Base-by-base conservation (phyloP, 2,329 filamentous ascomycete species). In the Xylariales sp. region DNA sequence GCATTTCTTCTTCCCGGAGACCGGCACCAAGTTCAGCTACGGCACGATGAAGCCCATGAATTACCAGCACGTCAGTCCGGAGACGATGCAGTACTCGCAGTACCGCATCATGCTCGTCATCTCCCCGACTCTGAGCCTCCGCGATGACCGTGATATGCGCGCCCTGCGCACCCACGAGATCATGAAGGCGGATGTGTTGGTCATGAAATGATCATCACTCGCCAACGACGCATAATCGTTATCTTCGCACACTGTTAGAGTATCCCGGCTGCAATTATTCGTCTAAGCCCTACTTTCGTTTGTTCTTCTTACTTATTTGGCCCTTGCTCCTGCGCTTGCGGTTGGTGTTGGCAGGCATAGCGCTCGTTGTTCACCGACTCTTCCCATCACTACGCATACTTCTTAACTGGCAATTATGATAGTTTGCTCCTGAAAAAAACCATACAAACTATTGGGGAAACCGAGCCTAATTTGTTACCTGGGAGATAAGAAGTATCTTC, bases 1-100 rank as follows among this genome's bases (percentile, higher is more conserved):
- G 2, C 51, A 57, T 33, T 59, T 49, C 46, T 45, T 43, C 20
- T 60, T 60, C 44, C 51, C 56, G 15, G 50, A 54, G 7, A 53
- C 49, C 15, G 57, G 48, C 6, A 35, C 15, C 34, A 53, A 51
- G 40, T 58, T 50, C 39, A 35, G 44, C 3, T 38, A 40, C 4
- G 48, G 40, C n/a, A 52, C 48, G 13, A 58, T 58, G 56, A 42
- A 50, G 7, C 47, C 53, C 1, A 13, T 55, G 5, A 40, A 37
- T 6, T 45, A 51, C 15, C 34, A 53, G 14, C 42, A 37, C 7
- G n/a, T n/a, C 5, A 33, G 18, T 2, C 28, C 42, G 5, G 44
- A 48, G 13, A 44, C 51, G 17, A 43, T 59, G 1, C 49, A 56
- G 28, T 40, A 38, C 24, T 36, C 43, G 2, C 54, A 56, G 35